These are phyloP conservation scores for Saturnispora silvae DNA, from an alignment of 805 yeast species.

Conservation along the genomic window DNA sequence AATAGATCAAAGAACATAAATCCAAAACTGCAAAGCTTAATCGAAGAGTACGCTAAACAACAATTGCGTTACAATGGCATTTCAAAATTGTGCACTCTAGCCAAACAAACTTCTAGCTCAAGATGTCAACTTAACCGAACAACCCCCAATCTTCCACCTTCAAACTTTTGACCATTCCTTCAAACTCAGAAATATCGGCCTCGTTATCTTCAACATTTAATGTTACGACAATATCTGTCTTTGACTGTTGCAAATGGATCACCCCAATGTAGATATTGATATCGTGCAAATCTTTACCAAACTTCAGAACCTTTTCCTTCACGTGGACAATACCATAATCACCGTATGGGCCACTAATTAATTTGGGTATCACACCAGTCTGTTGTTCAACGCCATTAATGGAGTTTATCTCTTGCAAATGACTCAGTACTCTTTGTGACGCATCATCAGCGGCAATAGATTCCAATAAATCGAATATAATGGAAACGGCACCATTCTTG, in stretches of 20 bases:
- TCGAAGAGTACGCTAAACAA: neutral
- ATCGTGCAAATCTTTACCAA: conserved; percentile 1
- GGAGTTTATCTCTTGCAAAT: conserved; percentile 2
- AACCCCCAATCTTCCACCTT: conserved; percentile 7
- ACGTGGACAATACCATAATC: neutral
- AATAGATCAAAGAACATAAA: too few species aligned
- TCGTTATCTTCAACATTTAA: neutral
- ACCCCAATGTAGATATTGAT: conserved; percentile 4
- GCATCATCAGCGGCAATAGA: conserved; percentile 20
- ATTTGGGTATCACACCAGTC: neutral
- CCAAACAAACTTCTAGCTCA: too few species aligned
- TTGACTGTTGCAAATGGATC: conserved; percentile 1
- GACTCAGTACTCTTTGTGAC: neutral
- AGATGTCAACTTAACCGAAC: conserved; percentile 3
- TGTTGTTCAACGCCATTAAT: conserved; percentile 1
- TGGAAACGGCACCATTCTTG: conserved; percentile 32
- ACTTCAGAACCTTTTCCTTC: conserved; percentile 3
- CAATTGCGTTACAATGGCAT: too few species aligned
- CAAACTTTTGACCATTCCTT: neutral
- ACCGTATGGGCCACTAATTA: neutral
- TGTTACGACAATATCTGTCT: conserved; percentile 3
- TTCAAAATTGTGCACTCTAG: too few species aligned
- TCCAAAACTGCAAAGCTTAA: too few species aligned
- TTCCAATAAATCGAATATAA: conserved; percentile 59
- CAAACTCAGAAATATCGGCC: neutral